These are phyloP conservation scores for Aspergillus sp. DNA, from an alignment of 2,329 filamentous ascomycete species.

Conservation along the genomic window DNA sequence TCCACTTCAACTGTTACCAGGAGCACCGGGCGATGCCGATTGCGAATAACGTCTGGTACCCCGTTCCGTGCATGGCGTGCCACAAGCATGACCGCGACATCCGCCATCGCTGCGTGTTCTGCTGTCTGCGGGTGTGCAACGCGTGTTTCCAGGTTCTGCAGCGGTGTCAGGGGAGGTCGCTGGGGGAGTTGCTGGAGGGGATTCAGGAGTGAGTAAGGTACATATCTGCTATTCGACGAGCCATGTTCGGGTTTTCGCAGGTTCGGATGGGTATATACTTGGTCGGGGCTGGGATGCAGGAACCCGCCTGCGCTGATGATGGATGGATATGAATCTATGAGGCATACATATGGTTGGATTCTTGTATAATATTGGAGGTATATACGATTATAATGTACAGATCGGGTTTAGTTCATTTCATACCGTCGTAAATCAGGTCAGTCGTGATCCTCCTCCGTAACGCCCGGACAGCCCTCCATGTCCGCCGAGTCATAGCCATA, in stretches of 20 bases:
- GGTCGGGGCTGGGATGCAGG: no score
- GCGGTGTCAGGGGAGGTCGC: conserved; percentile 23
- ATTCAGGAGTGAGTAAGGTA: conserved; percentile 8
- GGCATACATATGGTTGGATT: conserved; percentile 5
- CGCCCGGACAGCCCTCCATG: conserved; percentile 83
- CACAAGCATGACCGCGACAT: conserved; percentile 29
- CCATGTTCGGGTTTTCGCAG: no score
- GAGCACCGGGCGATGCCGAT: conserved; percentile 27
- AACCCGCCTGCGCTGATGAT: no score
- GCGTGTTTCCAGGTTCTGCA: conserved; percentile 25
- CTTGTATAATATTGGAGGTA: conserved; percentile 4
- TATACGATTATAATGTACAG: conserved; percentile 4
- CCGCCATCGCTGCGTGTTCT: conserved; percentile 33
- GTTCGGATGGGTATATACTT: no score
- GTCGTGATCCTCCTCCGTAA: conserved; percentile 73
- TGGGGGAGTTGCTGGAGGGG: conserved; percentile 23
- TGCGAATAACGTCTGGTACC: conserved; percentile 30
- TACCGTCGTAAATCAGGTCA: conserved; percentile 26
- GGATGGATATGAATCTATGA: no score
- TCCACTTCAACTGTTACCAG: conserved; percentile 33
- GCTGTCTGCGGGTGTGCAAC: conserved; percentile 32
- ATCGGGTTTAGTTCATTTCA: conserved; percentile 1
- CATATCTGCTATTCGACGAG: no score
- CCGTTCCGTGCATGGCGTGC: conserved; percentile 37
- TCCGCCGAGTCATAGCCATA: conserved; percentile 58